Evolutionary conservation across 2,329 filamentous ascomycete species (phyloP).

Genomic region (Apiospora kogelbergensis): DNA sequence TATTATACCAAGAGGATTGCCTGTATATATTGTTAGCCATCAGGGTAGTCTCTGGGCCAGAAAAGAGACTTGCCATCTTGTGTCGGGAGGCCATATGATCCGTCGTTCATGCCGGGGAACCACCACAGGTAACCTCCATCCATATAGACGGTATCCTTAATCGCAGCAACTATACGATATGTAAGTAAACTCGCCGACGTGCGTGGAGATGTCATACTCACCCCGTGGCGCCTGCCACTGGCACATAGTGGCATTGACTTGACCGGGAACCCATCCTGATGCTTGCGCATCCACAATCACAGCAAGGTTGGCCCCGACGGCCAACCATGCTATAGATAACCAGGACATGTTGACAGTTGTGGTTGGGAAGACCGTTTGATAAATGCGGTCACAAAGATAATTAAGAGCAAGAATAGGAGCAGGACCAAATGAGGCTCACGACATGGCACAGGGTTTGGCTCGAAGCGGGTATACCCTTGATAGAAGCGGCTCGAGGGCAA

Average conservation of each 20-base stretch:
- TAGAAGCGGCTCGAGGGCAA: not conserved
- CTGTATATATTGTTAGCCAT: constrained; percentile 34
- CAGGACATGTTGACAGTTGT: constrained; percentile 28
- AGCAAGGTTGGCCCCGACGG: constrained; percentile 28
- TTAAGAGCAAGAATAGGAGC: not conserved
- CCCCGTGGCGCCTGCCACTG: constrained; percentile 48
- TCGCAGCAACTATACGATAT: constrained; percentile 52
- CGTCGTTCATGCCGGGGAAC: constrained; percentile 49
- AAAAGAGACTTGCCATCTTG: constrained; percentile 42
- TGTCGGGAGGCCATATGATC: constrained; percentile 27
- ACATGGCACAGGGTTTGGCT: constrained; percentile 18
- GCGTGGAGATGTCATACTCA: constrained; percentile 14
- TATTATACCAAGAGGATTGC: constrained; percentile 51
- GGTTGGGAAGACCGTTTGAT: constrained; percentile 9
- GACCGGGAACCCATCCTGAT: constrained; percentile 45
- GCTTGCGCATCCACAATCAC: constrained; percentile 38
- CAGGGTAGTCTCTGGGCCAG: not conserved
- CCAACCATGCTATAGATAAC: constrained; percentile 25
- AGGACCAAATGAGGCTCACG: constrained; percentile 21
- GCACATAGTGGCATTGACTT: constrained; percentile 61
- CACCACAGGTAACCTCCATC: constrained; percentile 62
- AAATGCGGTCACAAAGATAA: not conserved
- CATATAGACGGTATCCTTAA: constrained; percentile 64
- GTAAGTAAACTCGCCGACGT: constrained; percentile 26
- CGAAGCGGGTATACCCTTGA: constrained; percentile 12